Evolutionary conservation across 2,329 filamentous ascomycete species (phyloP), one percentile per base, ranked within the genome.

Genomic region (Nothophaeocryptopus gaeumannii): DNA sequence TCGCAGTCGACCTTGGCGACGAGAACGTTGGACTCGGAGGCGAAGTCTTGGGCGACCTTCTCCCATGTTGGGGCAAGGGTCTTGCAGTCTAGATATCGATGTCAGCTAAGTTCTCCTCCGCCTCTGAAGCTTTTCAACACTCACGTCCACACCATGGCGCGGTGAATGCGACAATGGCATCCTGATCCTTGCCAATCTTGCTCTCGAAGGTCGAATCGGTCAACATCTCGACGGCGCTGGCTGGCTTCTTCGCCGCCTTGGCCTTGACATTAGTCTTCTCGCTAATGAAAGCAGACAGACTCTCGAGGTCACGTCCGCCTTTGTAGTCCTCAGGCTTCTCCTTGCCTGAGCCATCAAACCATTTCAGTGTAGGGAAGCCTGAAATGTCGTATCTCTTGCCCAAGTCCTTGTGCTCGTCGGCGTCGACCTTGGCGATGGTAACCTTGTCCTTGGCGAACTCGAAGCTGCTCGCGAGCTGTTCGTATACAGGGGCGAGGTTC

Each of bases 111-210:
- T 7, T 7, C 20, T 26, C 20, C 20, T 26, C 20, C 20, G 3
- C 3, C 20, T 7, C 20, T 26, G 20, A 4, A 51, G 41, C n/a
- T 16, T 15, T 3, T 10, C 13, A 5, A 60, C 60, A 87, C 90
- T 74, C 82, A 97, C 93, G 92, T 71, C 92, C 92, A 74, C 93
- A 99, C 93, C 92, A 97, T 45, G 93, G 91, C 45, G 93, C 92
- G 62, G 95, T 99, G 73, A 99, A 99, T 39, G 95, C 91, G 68
- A 99, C 91, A 47, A 99, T 73, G 14, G 95, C 89, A 72, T 95
- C 79, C 80, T 95, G 90, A 57, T 95, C 88, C 44, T 83, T 78
- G 57, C 92, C 92, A 74, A 96, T 78, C 52, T 81, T 77, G 68
- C 84, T 76, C 72, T 84, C 82, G 74, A 97, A 97, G 51, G 82